Base-by-base conservation (phyloP, 129 eudicot species). In the Helichrysum umbraculigerum region DNA sequence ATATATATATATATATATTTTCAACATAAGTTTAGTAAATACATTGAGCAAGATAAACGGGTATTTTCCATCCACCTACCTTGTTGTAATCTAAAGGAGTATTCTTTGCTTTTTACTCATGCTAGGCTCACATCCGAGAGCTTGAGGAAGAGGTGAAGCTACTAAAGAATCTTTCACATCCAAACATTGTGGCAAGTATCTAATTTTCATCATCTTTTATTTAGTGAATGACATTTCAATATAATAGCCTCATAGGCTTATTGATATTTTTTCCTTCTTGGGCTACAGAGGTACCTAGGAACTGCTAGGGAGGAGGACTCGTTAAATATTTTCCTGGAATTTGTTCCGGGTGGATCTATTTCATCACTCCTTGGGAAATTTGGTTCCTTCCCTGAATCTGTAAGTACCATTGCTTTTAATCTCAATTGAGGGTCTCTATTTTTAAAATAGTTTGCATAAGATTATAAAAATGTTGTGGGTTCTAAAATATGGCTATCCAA, bases 361-460 rank as follows among this genome's bases (percentile, higher is more conserved):
- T 87, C 96, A 2, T 94, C 99, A 39, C 99, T 94, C 73, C 80
- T 94, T 60, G 97, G 97, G 68, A 94, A 94, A 58, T 94, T 94
- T 73, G 99, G 99, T 78, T 94, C 99, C 67, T 94, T 94, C 50
- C 99, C 99, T 15, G 99, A 94, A 81, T 91, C 99, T 75, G 99
- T 94, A 83, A 87, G 99, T 83, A 41, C 29, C 64, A 10, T 57
- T 12, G 9, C 44, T 20, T 37, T 44, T 17, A 50, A 68, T 68
- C 59, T 17, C 28, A 56, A 28, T 76, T 22, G 64, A 42, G 16
- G 34, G 72, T 51, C 30, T 44, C 25, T 78, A 70, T 52, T 32
- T 12, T 5, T 11, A 19, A 47, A 1, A 19, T 63, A 5, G 16
- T 42, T 57, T 4, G 11, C 21, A 12, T 60, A 42, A 30, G 51